A percentile compares a stretch with the other conserved stretches of the same genome.
These are phyloP conservation scores for Arthroderma sp. DNA, from an alignment of 2,329 filamentous ascomycete genomes.

Conservation along the genomic window DNA sequence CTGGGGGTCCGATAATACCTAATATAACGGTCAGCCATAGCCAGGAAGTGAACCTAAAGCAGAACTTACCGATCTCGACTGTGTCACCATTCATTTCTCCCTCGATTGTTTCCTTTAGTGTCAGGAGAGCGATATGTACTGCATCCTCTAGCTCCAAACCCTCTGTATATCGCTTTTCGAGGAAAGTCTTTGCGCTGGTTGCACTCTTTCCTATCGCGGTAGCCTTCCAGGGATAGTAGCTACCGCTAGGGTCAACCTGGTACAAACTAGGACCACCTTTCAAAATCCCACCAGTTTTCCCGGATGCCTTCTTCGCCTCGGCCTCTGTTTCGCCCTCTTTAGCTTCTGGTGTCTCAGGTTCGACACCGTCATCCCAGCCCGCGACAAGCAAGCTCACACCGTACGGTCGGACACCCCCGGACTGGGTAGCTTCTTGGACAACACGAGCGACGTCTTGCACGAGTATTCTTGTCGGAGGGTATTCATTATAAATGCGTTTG, in stretches of 20 bases:
- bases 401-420: conserved; percentile 90
- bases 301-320: conserved; percentile 56
- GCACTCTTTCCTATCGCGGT: conserved; percentile 98
- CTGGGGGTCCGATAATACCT: conserved; percentile 92
- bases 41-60: conserved; percentile 1
- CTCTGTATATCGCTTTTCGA: conserved; percentile 98
- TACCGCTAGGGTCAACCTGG: conserved; percentile 96
- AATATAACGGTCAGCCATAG: conserved; percentile 7
- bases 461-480: conserved; percentile 97
- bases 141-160: conserved; percentile 94
- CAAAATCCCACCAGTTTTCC: conserved; percentile 87
- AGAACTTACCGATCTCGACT: conserved; percentile 75
- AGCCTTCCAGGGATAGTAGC: conserved; percentile 99
- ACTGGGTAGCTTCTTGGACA: conserved; percentile 98
- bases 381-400: conserved; percentile 91
- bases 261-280: conserved; percentile 97
- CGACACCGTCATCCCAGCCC: conserved; percentile 93
- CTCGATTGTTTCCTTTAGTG: conserved; percentile 97
- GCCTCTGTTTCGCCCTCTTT: conserved; percentile 41
- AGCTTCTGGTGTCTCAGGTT: conserved; percentile 63
- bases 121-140: conserved; percentile 93
- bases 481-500: conserved; percentile 99
- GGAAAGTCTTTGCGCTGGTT: conserved; percentile 94
- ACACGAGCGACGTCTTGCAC: conserved; percentile 95
- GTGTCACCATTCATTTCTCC: conserved; percentile 99